Evolutionary conservation across 2,329 filamentous ascomycete species (phyloP), one percentile per base, ranked within the genome.

Genomic region (Tricladium varicosporioides): DNA sequence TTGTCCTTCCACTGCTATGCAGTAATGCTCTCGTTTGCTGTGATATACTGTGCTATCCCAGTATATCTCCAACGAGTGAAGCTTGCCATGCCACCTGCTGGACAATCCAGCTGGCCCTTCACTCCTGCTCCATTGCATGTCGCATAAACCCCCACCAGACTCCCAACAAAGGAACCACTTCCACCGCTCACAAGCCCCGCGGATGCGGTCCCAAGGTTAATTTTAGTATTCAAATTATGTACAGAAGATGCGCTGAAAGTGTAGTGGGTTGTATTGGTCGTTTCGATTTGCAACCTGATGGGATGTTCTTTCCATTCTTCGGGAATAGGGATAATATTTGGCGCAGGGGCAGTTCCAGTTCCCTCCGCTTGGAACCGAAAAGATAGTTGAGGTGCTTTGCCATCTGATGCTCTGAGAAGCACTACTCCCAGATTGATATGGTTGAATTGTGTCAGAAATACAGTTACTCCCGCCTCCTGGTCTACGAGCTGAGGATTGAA

Each of bases 401-500:
- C 42, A 10, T n/a, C 27, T 4, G 14, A 14, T 67, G 79, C 31
- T n/a, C 49, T 31, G 36, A 59, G 33, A 10, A 56, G 49, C 11
- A 60, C 58, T 36, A 60, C 48, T 5, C 52, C 56, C n/a, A 61
- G 79, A 40, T 76, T 71, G 22, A 81, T 67, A 52, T 80, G 73
- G 1, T 72, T 72, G 5, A 68, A 65, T 48, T 82, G 78, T 0
- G 77, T 81, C 33, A 83, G 69, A 63, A 83, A 83, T 0, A 75
- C 70, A 0, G 77, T 77, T 3, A 83, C 69, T 0, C 80, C 81
- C 0, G 79, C 78, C 65, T 84, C 80, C 56, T 80, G 75, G 1
- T 75, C 73, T 0, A 64, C 44, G 0, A 58, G 56, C 0, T 65
- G 67, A 0, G 79, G 78, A 0, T 65, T 53, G 61, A 78, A 83